Evolutionary conservation across 306 rosid species (phyloP), one percentile per base, ranked within the genome.

Genomic region (Trifolium dubium): DNA sequence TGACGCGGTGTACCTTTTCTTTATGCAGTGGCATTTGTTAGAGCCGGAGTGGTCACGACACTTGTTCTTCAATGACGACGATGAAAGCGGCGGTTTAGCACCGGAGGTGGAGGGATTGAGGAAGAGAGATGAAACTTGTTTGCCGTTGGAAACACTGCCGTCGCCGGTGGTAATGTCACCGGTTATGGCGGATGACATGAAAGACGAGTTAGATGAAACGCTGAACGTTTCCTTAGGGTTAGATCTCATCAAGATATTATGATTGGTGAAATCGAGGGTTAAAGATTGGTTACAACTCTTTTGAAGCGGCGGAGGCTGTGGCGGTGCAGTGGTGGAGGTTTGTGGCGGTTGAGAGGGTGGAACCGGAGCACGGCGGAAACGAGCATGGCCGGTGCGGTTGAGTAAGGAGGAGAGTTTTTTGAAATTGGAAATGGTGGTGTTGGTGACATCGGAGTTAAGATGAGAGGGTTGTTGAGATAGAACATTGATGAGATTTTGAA

Each of bases 331-430:
- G 2, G 60, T 12, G 4, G 12, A 32, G 0, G 37, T 12, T 30
- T 12, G 39, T 28, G 41, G 41, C 11, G 41, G 41, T n/a, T 31
- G 65, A 3, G 41, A 41, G 11, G n/a, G 18, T n/a, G 67, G 75
- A 64, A 67, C 51, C 40, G 97, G 98, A 6, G 86, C 96, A 0
- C 96, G 93, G 4, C 98, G 69, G 92, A 91, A 93, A 8, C 97
- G 88, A 64, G 98, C 98, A 55, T 84, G 98, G 5, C 96, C 98
- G 70, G 93, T 89, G 19, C 97, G 93, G 79, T 88, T 85, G 3
- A 86, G 74, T 3, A 89, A 81, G 4, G 88, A 84, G 28, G 86
- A 88, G 61, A 89, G 86, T 51, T 86, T 88, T 18, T 79, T 87
- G 75, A 89, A 89, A 79, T 88, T 88, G 2, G 90, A 66, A n/a